A percentile compares a stretch with the other conserved stretches of the same genome.
Evolutionary conservation across 2,329 filamentous ascomycete species (phyloP).

Genomic region (Botrytis cinerea): DNA sequence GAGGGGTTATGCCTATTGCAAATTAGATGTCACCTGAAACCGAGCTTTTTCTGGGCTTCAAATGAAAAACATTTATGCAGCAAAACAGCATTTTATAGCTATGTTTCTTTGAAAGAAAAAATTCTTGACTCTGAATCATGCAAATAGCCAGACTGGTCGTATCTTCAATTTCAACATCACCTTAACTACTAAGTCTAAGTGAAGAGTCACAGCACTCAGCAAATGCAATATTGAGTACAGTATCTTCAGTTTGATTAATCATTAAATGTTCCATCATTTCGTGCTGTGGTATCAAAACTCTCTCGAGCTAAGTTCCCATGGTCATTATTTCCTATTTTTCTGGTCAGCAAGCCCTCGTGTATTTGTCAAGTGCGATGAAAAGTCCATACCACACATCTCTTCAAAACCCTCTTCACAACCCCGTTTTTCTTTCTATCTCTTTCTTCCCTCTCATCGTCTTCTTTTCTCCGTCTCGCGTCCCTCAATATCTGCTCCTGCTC

Average conservation of each 20-base stretch:
- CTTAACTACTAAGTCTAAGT: background rate
- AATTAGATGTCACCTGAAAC: no score
- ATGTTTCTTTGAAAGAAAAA: background rate
- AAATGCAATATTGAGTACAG: background rate
- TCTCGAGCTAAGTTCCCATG: background rate
- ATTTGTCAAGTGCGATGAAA: background rate
- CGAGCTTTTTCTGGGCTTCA: no score
- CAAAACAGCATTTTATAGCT: background rate
- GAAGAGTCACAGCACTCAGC: no score
- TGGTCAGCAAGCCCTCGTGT: background rate
- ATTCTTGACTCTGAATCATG: background rate
- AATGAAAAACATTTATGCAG: background rate
- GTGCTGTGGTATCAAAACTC: background rate
- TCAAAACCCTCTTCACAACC: slow-evolving; percentile 5
- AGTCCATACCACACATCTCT: slow-evolving; percentile 1
- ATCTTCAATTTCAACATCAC: background rate
- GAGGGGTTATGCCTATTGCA: background rate
- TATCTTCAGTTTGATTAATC: background rate
- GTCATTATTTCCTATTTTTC: background rate
- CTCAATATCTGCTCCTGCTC: background rate
- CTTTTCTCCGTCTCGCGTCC: background rate
- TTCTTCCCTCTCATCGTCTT: background rate
- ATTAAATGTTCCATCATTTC: background rate
- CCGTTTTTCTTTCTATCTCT: background rate
- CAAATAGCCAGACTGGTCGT: background rate